Base-by-base conservation (phyloP, 306 rosid genomes). In the Begonia loranthoides region DNA sequence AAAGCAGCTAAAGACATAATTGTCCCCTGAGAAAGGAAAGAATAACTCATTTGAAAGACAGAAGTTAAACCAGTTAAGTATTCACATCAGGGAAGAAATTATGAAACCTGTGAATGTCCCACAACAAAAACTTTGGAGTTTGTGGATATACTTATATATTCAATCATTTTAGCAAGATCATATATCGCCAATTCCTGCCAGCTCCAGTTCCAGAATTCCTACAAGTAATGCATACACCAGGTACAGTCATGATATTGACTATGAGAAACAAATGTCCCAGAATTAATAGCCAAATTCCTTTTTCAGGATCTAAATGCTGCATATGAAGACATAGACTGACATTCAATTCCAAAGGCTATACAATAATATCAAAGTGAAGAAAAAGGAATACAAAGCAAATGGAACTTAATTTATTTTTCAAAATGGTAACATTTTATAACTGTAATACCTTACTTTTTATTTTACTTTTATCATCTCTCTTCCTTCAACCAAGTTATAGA, bases 191-290 rank as follows among this genome's bases (percentile, higher is more conserved):
- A 72, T 41, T 90, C 97, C 68, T 85, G 80, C 94, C 87, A 85
- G 79, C 94, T 90, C 94, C 97, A 90, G 65, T 82, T 81, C 95
- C 95, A 90, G 73, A 82, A 90, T 1, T 80, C 69, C 97, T 90
- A 71, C 68, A 71, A 69, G 47, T 48, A 54, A 51, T 67, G 55
- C 57, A 61, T 48, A 57, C 49, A 56, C 28, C 47, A 47, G 28
- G 21, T 58, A 49, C 39, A 65, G 14, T 43, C 5, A 8, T 28
- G 36, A 28, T 28, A 5, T 28, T 19, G 22, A 19, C 22, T 19
- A 19, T 4, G 22, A 19, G 22, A 19, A 19, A 19, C 22, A 19
- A 19, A 19, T 19, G 22, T 19, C 22, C 22, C 22, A 19, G 22
- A 19, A 19, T 19, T 19, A 19, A 19, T 19, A 19, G 22, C 22